A percentile compares a stretch with the other conserved stretches of the same genome.
Evolutionary conservation across 1,284 basidiomycete genomes (phyloP).

Genomic region (Malassezia globosa): DNA sequence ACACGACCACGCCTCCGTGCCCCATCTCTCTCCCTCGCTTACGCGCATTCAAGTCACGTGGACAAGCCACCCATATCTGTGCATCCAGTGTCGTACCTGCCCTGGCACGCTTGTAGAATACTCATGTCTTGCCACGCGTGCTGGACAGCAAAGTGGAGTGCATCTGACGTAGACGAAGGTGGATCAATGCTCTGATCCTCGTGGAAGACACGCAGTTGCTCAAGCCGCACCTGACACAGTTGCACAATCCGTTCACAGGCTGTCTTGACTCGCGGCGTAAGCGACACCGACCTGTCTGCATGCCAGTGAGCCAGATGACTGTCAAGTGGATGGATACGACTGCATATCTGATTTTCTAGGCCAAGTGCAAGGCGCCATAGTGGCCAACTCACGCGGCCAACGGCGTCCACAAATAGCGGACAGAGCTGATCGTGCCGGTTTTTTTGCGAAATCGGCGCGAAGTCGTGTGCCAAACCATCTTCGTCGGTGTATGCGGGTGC

Average conservation of each 20-base stretch:
- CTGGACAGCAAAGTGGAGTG: conserved; percentile 1
- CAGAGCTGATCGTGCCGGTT: neutral
- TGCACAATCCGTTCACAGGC: neutral
- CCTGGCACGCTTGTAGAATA: neutral
- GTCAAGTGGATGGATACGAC: neutral
- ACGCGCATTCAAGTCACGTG: too few relatives aligned
- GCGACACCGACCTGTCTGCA: neutral
- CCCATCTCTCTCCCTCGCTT: too few relatives aligned
- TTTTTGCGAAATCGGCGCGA: conserved; percentile 4
- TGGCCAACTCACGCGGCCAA: conserved; percentile 5
- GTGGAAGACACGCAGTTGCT: neutral
- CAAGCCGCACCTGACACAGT: neutral
- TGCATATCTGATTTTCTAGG: neutral
- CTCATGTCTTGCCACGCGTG: conserved; percentile 12
- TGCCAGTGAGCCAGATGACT: neutral
- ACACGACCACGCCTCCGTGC: too few relatives aligned
- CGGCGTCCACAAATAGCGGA: conserved; percentile 12
- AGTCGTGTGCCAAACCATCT: neutral
- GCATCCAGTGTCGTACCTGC: neutral
- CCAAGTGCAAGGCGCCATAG: conserved; percentile 10
- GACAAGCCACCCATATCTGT: neutral
- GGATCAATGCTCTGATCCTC: neutral
- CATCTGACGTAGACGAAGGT: neutral
- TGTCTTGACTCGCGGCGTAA: neutral
- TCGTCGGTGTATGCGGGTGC: neutral